A percentile compares a stretch with the other conserved stretches of the same genome.
phyloP scores from a whole-genome alignment of 345 rosid species.

The Syzygium grande region DNA sequence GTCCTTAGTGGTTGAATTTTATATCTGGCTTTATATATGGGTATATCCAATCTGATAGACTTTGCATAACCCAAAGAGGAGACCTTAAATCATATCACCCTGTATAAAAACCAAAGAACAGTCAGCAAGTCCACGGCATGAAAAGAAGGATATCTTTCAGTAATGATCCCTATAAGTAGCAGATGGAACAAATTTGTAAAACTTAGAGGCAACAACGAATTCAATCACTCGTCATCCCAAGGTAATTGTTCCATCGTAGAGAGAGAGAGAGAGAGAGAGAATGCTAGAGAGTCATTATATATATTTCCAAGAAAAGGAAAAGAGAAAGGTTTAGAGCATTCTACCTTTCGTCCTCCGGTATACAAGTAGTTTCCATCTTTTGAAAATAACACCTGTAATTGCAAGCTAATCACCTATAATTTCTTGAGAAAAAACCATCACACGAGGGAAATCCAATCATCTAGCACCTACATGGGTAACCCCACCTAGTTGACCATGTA shows the following conservation, averaged over 20 bases:
- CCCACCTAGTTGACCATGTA: conserved; percentile 96
- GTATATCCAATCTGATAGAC: neutral
- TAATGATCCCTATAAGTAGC: neutral
- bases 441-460: neutral
- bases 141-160: neutral
- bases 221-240: neutral
- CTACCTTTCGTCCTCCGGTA: conserved; percentile 92
- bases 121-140: neutral
- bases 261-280: neutral
- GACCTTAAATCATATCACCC: neutral
- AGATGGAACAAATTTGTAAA: neutral
- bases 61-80: neutral
- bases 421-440: neutral
- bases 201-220: neutral
- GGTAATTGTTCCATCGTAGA: neutral
- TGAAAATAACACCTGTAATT: conserved; percentile 77
- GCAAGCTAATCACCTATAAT: conserved; percentile 4
- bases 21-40: neutral
- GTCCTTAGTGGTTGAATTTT: neutral
- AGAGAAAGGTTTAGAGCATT: neutral
- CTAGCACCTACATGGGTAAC: conserved; percentile 68
- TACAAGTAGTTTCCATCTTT: conserved; percentile 92
- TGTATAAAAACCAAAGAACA: neutral
- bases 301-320: neutral
- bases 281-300: neutral